A percentile compares a stretch with the other conserved stretches of the same genome.
phyloP scores from a whole-genome alignment of 192 early-diverging fungal genomes.

The Umbelopsis sp. region DNA sequence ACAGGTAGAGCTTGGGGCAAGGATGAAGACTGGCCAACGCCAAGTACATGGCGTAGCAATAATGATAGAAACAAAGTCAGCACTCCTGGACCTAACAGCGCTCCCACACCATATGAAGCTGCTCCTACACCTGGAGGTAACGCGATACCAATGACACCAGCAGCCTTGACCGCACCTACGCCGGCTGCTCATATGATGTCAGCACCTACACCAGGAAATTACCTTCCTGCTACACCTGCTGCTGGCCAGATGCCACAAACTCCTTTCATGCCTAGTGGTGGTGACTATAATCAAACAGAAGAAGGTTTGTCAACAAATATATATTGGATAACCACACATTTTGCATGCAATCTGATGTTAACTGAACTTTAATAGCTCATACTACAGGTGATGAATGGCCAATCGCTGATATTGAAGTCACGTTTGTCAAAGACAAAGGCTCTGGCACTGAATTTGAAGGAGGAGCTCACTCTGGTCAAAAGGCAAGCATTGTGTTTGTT shows the following conservation, averaged over 20 bases:
- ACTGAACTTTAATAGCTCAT: background rate
- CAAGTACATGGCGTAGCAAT: constrained; percentile 37
- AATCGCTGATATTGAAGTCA: constrained; percentile 61
- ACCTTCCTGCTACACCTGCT: constrained; percentile 42
- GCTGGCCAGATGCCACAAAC: constrained; percentile 48
- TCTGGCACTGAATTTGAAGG: constrained; percentile 36
- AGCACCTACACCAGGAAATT: constrained; percentile 47
- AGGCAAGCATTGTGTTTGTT: constrained; percentile 54
- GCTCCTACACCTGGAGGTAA: constrained; percentile 53
- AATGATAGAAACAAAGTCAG: constrained; percentile 29
- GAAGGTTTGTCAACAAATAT: constrained; percentile 43
- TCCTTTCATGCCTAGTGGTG: constrained; percentile 51
- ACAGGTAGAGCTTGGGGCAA: constrained; percentile 15
- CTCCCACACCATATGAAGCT: constrained; percentile 51
- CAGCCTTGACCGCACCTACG: constrained; percentile 54
- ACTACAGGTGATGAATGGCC: constrained; percentile 49
- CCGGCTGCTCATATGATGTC: constrained; percentile 48
- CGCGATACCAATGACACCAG: constrained; percentile 57
- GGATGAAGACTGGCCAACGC: constrained; percentile 35
- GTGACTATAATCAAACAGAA: constrained; percentile 56
- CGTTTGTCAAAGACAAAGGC: constrained; percentile 27
- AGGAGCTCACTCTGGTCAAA: constrained; percentile 50
- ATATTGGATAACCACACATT: constrained; percentile 34
- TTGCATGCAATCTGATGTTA: background rate
- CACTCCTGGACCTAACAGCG: constrained; percentile 23